Evolutionary conservation across 108 stramenopile species (phyloP), one percentile per base, ranked within the genome.

Genomic region (Cyclotella sp.): DNA sequence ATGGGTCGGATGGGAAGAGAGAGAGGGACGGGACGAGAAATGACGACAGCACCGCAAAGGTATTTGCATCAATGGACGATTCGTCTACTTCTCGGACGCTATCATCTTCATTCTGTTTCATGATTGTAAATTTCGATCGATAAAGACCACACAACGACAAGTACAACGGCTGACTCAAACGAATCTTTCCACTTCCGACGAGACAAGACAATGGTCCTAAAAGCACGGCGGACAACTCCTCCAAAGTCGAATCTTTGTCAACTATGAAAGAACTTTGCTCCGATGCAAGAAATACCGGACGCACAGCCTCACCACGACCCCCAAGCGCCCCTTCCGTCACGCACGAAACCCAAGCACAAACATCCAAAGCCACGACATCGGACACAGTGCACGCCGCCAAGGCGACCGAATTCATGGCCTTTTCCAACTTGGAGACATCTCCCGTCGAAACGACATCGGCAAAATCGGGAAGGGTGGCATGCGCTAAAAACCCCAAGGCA

Each of bases 11-110:
- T n/a, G 83, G 75, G 71, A 91, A 92, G 12, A 95, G 70, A 9
- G 89, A 91, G 16, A 95, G 22, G 11, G 90, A 82, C 0, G 91
- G 90, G 9, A 93, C 83, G 47, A 96, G 61, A 58, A 88, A 86
- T 6, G 28, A 70, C 40, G 78, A 68, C 12, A 91, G 70, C 41
- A 91, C 80, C 9, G 73, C 64, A 63, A 84, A 71, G 0, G 75
- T 72, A 12, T 75, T 70, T 6, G 21, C 53, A 54, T 86, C 81
- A 22, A 82, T 83, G 27, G 60, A 40, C 63, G 52, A 40, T 78
- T 52, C 13, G 70, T 53, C 58, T 26, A 81, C 12, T 73, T 79
- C 47, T 64, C 47, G 41, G 76, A 13, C 22, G 14, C 40, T 28
- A 19, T 52, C 41, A 34, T 59, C 30, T 15, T 67, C 49, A 15